phyloP scores from a whole-genome alignment of 2,329 filamentous ascomycete genomes.

The Pseudophaeomoniella oleicola region DNA sequence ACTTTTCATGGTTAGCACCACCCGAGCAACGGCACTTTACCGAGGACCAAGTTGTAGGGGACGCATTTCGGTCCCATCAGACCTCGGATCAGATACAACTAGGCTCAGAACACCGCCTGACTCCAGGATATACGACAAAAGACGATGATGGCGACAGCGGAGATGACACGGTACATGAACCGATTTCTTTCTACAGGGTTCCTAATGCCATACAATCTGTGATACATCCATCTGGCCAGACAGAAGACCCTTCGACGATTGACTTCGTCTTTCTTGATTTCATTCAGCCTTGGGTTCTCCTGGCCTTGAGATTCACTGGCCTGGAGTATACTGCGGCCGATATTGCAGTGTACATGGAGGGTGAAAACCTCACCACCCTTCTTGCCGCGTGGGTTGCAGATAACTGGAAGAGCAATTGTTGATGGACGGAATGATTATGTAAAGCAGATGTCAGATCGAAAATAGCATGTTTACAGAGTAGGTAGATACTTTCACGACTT shows the following conservation, averaged over 20 bases:
- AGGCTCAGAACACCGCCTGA: constrained; percentile 25
- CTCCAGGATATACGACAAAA: constrained; percentile 72
- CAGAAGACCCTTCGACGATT: constrained; percentile 49
- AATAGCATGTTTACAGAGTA: too few species aligned
- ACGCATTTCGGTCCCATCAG: constrained; percentile 2
- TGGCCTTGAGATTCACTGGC: constrained; percentile 52
- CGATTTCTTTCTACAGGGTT: constrained; percentile 58
- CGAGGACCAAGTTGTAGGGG: neutral
- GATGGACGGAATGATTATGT: too few species aligned
- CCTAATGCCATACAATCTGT: constrained; percentile 72
- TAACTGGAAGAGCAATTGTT: constrained; percentile 31
- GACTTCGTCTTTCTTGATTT: constrained; percentile 90
- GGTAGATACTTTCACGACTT: too few species aligned
- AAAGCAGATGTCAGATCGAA: too few species aligned
- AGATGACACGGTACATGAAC: constrained; percentile 74
- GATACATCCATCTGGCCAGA: constrained; percentile 33
- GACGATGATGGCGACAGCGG: constrained; percentile 75
- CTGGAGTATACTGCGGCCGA: constrained; percentile 34
- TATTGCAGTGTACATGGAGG: constrained; percentile 36
- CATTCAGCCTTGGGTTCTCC: constrained; percentile 65
- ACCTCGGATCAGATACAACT: constrained; percentile 16
- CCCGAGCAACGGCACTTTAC: constrained; percentile 14
- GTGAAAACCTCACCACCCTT: constrained; percentile 40
- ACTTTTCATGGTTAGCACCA: constrained; percentile 22
- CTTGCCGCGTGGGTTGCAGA: constrained; percentile 44